phyloP scores from a whole-genome alignment of 2,329 filamentous ascomycete species.

The Nigrograna mackinnonii region DNA sequence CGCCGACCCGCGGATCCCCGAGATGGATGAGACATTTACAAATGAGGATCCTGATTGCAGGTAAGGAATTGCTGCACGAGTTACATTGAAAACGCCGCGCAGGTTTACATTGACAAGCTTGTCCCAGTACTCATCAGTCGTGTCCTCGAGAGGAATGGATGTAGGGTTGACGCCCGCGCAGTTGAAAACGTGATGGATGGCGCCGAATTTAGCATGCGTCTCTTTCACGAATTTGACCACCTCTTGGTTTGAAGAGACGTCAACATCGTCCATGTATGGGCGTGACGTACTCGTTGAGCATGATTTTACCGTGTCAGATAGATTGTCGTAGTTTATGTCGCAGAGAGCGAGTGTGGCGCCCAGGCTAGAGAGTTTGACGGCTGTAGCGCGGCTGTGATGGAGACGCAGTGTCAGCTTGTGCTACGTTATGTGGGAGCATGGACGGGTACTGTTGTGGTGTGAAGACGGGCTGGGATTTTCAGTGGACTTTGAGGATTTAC shows the following conservation, averaged over 20 bases:
- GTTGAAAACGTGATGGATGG: slow-evolving; percentile 49
- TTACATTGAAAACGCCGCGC: slow-evolving; percentile 50
- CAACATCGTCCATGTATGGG: slow-evolving; percentile 38
- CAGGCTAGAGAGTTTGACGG: slow-evolving; percentile 51
- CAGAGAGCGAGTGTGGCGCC: slow-evolving; percentile 42
- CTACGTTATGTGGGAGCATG: background rate
- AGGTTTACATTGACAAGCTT: slow-evolving; percentile 51
- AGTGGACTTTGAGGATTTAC: slow-evolving; percentile 6
- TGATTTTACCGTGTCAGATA: slow-evolving; percentile 45
- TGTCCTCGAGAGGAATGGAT: slow-evolving; percentile 41
- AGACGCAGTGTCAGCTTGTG: too few relatives aligned
- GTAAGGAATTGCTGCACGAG: slow-evolving; percentile 46
- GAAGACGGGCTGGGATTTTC: background rate
- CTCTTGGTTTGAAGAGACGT: slow-evolving; percentile 50
- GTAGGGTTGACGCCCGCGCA: slow-evolving; percentile 55
- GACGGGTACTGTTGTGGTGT: slow-evolving; percentile 1
- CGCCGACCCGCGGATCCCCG: slow-evolving; percentile 25
- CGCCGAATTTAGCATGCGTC: slow-evolving; percentile 37
- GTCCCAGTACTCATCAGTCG: slow-evolving; percentile 52
- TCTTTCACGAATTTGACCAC: slow-evolving; percentile 48
- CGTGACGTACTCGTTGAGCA: slow-evolving; percentile 41
- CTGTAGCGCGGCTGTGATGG: slow-evolving; percentile 46
- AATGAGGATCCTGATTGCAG: slow-evolving; percentile 20
- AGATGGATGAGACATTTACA: slow-evolving; percentile 33
- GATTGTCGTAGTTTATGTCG: slow-evolving; percentile 44